Conservation (phyloP, 2,329 filamentous ascomycete species). For the Colletotrichum eleusines region DNA sequence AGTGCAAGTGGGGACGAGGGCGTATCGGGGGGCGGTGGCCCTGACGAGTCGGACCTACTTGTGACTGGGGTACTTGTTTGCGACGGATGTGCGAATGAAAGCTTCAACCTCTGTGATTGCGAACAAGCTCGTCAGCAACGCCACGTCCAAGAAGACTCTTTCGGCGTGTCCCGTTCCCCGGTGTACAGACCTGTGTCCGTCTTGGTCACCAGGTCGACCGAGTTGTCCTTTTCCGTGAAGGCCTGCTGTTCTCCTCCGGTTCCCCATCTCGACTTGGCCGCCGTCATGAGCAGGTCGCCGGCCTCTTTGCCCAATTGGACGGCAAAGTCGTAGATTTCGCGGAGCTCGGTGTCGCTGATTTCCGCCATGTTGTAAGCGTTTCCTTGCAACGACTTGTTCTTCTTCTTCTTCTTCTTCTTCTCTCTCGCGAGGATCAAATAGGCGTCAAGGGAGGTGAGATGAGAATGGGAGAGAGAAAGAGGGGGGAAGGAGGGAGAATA, state of each 20-base stretch:
- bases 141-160: not conserved
- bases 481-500: not conserved
- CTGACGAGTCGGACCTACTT: constrained; percentile 60
- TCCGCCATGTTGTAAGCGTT: constrained; percentile 38
- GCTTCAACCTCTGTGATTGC: constrained; percentile 72
- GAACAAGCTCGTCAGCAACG: constrained; percentile 15
- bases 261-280: constrained; percentile 67
- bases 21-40: constrained; percentile 6
- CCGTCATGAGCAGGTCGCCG: constrained; percentile 74
- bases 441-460: not conserved
- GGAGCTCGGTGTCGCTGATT: constrained; percentile 62
- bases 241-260: constrained; percentile 49
- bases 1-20: not conserved
- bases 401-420: too few species aligned
- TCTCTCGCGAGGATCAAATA: constrained; percentile 21
- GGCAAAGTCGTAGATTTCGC: constrained; percentile 77
- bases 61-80: constrained; percentile 72
- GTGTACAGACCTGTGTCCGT: constrained; percentile 73
- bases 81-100: constrained; percentile 73
- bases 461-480: not conserved
- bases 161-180: not conserved
- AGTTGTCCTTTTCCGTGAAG: constrained; percentile 77
- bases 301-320: constrained; percentile 78
- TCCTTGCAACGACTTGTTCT: too few species aligned
- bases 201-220: constrained; percentile 83